phyloP scores from a whole-genome alignment of 2,329 filamentous ascomycete genomes.

The Colletotrichum sp. region DNA sequence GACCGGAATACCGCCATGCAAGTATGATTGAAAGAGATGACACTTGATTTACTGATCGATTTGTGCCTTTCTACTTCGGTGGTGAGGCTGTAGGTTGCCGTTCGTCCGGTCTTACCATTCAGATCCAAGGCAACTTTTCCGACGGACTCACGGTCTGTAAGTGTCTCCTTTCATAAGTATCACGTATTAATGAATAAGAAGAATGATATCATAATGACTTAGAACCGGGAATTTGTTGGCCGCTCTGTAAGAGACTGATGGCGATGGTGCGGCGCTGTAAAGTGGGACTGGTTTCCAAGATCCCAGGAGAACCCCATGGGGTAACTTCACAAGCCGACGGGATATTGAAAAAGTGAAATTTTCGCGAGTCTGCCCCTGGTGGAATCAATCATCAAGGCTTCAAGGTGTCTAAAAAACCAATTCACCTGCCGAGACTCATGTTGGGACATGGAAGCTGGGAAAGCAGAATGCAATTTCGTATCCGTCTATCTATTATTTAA shows the following conservation, averaged over 20 bases:
- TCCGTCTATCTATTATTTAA: neutral
- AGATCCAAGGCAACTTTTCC: neutral
- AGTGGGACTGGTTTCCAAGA: neutral
- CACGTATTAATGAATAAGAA: neutral
- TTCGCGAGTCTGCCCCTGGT: neutral
- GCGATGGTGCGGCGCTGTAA: neutral
- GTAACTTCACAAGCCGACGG: neutral
- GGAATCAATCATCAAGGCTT: fast-evolving
- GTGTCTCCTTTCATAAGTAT: neutral
- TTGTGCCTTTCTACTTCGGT: neutral
- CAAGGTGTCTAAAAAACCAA: fast-evolving
- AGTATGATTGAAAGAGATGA: neutral
- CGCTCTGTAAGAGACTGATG: neutral
- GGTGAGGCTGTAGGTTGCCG: neutral
- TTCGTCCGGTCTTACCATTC: neutral
- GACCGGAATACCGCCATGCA: neutral
- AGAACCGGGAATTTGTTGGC: neutral
- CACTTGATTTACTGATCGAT: neutral
- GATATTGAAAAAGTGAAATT: neutral
- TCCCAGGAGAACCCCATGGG: neutral
- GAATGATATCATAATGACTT: neutral
- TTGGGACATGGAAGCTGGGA: neutral
- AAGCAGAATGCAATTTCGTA: neutral
- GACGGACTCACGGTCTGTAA: neutral
- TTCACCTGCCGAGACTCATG: neutral